A percentile compares a stretch with the other conserved stretches of the same genome.
Evolutionary conservation across 306 rosid genomes (phyloP).

Genomic region (Fagus sylvatica): DNA sequence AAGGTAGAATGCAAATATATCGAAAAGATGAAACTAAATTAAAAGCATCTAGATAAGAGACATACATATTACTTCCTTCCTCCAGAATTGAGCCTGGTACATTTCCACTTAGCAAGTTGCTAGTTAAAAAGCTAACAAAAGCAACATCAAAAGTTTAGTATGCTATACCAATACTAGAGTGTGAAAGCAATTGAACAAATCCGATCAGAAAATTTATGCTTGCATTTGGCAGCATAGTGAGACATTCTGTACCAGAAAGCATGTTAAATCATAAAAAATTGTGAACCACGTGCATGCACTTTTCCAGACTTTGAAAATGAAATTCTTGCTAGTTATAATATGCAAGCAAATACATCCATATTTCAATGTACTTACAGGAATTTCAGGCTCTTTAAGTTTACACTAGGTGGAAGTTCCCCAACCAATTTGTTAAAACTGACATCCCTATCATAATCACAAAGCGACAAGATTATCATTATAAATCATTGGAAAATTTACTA

Average conservation of each 20-base stretch:
- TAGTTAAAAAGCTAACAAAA: constrained; percentile 65
- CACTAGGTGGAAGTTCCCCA: constrained; percentile 63
- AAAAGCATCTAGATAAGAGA: constrained; percentile 31
- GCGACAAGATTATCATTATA: constrained; percentile 2
- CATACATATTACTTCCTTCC: constrained; percentile 75
- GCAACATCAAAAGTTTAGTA: constrained; percentile 22
- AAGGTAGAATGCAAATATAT: not conserved
- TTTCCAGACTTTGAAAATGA: not conserved
- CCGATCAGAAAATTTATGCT: not conserved
- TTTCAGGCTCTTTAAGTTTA: constrained; percentile 34
- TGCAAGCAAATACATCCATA: not conserved
- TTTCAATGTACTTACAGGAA: constrained; percentile 59
- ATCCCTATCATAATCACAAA: constrained; percentile 56
- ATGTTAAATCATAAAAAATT: constrained; percentile 2
- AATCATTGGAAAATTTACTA: constrained; percentile 1
- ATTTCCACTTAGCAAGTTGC: constrained; percentile 68
- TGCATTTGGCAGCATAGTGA: not conserved
- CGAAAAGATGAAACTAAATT: constrained; percentile 8
- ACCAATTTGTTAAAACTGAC: constrained; percentile 78
- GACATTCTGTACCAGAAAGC: constrained; percentile 13
- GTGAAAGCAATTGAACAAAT: not conserved
- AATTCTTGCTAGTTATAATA: not conserved
- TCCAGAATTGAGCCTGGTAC: constrained; percentile 61
- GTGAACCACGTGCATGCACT: not conserved
- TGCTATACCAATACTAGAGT: constrained; percentile 17